phyloP scores from a whole-genome alignment of 2,329 filamentous ascomycete genomes.

The Clathrospora elynae region DNA sequence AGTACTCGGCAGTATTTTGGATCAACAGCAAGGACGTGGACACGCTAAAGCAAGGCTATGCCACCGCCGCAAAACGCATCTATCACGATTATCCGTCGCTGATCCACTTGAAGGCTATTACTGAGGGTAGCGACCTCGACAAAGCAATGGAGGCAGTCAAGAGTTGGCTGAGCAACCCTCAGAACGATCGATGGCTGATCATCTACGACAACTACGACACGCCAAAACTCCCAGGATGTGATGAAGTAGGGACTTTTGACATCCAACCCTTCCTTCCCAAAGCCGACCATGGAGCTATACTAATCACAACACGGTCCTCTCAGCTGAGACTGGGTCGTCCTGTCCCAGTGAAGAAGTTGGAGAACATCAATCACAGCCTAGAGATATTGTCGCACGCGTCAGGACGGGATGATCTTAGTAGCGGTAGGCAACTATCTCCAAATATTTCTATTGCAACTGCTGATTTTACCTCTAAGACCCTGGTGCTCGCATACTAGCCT shows the following conservation, averaged over 20 bases:
- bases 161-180: constrained; percentile 43
- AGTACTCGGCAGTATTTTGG: constrained; percentile 53
- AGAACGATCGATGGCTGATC: constrained; percentile 50
- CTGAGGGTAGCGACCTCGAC: constrained; percentile 31
- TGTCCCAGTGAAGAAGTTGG: constrained; percentile 10
- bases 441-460: background rate
- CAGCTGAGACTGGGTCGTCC: constrained; percentile 6
- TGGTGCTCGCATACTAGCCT: constrained; percentile 27
- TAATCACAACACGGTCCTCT: constrained; percentile 14
- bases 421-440: background rate
- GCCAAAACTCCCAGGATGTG: constrained; percentile 31
- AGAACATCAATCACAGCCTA: constrained; percentile 8
- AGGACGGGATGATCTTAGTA: background rate
- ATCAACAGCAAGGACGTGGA: constrained; percentile 49
- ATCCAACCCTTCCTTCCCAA: constrained; percentile 26
- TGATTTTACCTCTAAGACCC: constrained; percentile 29
- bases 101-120: constrained; percentile 26
- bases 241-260: constrained; percentile 32
- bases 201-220: constrained; percentile 54
- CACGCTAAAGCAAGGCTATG: constrained; percentile 48
- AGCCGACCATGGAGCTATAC: constrained; percentile 5
- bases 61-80: constrained; percentile 36
- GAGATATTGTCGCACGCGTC: constrained; percentile 14
- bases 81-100: constrained; percentile 29
- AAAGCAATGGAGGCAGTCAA: constrained; percentile 43